Conservation (phyloP, 495 filamentous ascomycete species). For the Lasiosphaeriaceae sp. region DNA sequence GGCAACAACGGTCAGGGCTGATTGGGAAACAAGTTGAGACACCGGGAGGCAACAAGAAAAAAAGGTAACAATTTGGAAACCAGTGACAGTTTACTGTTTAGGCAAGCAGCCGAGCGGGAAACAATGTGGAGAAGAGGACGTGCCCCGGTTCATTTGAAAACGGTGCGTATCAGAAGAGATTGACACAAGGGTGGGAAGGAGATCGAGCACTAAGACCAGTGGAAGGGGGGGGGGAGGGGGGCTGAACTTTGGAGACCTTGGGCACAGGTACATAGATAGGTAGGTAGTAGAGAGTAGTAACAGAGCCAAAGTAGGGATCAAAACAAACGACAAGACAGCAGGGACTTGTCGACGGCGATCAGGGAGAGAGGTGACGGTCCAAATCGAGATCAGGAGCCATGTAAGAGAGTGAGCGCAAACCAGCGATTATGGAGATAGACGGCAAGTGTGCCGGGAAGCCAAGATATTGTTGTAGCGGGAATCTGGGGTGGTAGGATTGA, state of each 20-base stretch:
- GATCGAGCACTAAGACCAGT: slow-evolving; percentile 16
- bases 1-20: slow-evolving; percentile 6
- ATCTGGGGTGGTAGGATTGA: not conserved
- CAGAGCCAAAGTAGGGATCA: slow-evolving; percentile 14
- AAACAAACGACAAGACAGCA: slow-evolving; percentile 3
- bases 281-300: not conserved
- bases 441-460: slow-evolving; percentile 3
- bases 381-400: slow-evolving; percentile 1
- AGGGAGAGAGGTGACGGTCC: too few relatives aligned
- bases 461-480: not conserved
- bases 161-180: slow-evolving; percentile 39
- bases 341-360: not conserved
- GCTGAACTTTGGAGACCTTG: slow-evolving; percentile 13
- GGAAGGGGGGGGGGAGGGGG: slow-evolving; percentile 14
- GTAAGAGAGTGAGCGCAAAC: not conserved
- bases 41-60: slow-evolving; percentile 10
- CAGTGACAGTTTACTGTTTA: slow-evolving; percentile 23
- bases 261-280: not conserved
- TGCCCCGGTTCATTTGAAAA: slow-evolving; percentile 32
- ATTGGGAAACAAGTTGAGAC: slow-evolving; percentile 10
- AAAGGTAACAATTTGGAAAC: slow-evolving; percentile 22
- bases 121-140: slow-evolving; percentile 30
- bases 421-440: not conserved
- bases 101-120: slow-evolving; percentile 31
- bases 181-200: slow-evolving; percentile 29